Base-by-base conservation (phyloP, 495 filamentous ascomycete genomes). In the Lophiostoma macrostomum region DNA sequence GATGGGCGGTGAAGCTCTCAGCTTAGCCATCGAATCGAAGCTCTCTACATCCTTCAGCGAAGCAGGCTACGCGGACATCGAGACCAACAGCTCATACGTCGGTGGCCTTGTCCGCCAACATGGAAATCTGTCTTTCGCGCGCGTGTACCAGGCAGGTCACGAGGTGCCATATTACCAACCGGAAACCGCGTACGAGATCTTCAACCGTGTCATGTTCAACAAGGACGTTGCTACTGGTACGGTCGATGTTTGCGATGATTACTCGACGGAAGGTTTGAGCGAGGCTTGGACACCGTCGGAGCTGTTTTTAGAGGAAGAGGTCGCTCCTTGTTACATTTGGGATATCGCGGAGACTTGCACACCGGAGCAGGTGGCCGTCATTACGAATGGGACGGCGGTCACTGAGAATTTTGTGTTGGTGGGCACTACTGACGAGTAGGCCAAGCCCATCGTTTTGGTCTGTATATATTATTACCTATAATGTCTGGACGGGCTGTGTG, bases 141-240 rank as follows among this genome's bases (percentile, higher is more conserved):
- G 66, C 11, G 61, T 67, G 7, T 69, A 58, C 19, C 24, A 56
- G 1, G 52, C 42, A 13, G 52, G 52, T 14, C 52, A 56, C 16
- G 42, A 19, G 10, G 52, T 40, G 16, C 35, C 35, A 11, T 32
- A 42, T 5, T 56, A 7, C 42, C 68, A 70, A 38, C 69, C 66
- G 10, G 64, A 70, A 31, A 63, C 64, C 0, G 53, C 53, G 0
- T 70, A 57, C 24, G 23, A 63, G 43, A 67, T 71, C 46, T 69
- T 71, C 52, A 53, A 57, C 23, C 66, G 69, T 12, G 65, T 64
- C 18, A 49, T 70, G 53, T 47, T 63, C 22, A 39, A 63, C 39
- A 54, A 55, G 23, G 66, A 71, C 38, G 56, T 69, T 31, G 66
- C 69, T 12, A 69, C 66, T 1, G 69, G 69, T 4, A 39, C 44